Evolutionary conservation across 179 eudicot genomes (phyloP), one percentile per base, ranked within the genome.

Genomic region (Amaranthus tricolor): DNA sequence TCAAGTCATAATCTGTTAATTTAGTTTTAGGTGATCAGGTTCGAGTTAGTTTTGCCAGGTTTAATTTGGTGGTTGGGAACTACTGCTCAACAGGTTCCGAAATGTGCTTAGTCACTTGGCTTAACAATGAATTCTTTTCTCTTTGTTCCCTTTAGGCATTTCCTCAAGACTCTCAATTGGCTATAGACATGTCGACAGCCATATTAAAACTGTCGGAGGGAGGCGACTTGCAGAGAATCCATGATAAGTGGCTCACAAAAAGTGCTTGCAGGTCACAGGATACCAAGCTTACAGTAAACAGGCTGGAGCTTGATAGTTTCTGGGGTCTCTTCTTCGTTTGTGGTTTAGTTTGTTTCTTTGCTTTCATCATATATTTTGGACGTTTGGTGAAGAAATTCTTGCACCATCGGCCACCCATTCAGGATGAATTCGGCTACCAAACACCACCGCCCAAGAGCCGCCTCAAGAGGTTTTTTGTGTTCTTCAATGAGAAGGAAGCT

Each of bases 191-290:
- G 75, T 93, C 99, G 10, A 95, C 92, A 19, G 97, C 98, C 9
- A 84, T 93, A 31, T 82, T 95, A 17, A 67, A 84, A 40, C 83
- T 95, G 24, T 87, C 96, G 13, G 97, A 93, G 74, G 87, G 82
- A 60, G 98, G 99, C n/a, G 98, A 95, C 58, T 79, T 95, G 67
- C 97, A 95, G 59, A 80, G 97, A 70, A 93, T 93, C 82, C 91
- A 91, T 50, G 97, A 95, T 82, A 93, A 95, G 84, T 95, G 99
- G 99, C 82, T 95, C 31, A 80, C 62, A 24, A 80, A 76, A 71
- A 90, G 88, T 49, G 73, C 85, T 1, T 95, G 99, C 84, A 86
- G 90, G 63, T 84, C 88, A 73, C 95, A 91, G 64, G 87, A 73
- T 53, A 59, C 91, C 1, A 86, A 86, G 78, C 78, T 93, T 9